These are phyloP conservation scores for Brassica cretica DNA, from an alignment of 345 rosid species.

Conservation along the genomic window DNA sequence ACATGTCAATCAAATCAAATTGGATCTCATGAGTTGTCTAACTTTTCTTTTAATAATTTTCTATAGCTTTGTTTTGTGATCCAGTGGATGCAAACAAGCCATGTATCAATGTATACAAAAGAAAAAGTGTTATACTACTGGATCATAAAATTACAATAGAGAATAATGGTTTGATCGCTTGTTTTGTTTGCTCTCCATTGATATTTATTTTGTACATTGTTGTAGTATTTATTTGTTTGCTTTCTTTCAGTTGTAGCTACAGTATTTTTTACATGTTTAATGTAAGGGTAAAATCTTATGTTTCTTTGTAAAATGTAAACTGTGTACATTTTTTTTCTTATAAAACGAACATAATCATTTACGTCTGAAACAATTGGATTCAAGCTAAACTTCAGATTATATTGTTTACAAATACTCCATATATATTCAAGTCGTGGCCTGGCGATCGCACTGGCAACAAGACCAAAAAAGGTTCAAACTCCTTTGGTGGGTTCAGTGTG, in stretches of 20 bases:
- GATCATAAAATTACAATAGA: not conserved
- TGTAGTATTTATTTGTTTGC: not conserved
- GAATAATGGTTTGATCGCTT: not conserved
- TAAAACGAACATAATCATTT: not conserved
- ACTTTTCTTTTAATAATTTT: not conserved
- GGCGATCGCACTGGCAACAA: constrained; percentile 2
- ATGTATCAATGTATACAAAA: constrained; percentile 5
- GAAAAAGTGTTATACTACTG: not conserved
- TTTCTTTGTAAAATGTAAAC: not conserved
- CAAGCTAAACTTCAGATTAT: not conserved
- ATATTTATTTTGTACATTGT: not conserved
- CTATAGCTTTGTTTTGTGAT: constrained; percentile 17
- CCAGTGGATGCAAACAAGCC: constrained; percentile 22
- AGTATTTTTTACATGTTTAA: not conserved
- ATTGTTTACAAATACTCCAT: not conserved
- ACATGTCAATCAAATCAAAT: constrained; percentile 29
- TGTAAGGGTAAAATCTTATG: not conserved
- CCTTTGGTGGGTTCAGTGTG: constrained; percentile 16
- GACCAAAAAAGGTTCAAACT: not conserved
- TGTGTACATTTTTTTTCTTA: not conserved
- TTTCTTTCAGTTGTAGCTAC: not conserved
- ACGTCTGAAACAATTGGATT: not conserved
- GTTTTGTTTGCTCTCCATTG: not conserved
- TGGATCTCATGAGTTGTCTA: constrained; percentile 34
- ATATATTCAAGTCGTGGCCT: not conserved